Percentiles rank a stretch among this genome's conserved stretches.
phyloP scores from a whole-genome alignment of 306 rosid genomes.

The Glycine tomentella region DNA sequence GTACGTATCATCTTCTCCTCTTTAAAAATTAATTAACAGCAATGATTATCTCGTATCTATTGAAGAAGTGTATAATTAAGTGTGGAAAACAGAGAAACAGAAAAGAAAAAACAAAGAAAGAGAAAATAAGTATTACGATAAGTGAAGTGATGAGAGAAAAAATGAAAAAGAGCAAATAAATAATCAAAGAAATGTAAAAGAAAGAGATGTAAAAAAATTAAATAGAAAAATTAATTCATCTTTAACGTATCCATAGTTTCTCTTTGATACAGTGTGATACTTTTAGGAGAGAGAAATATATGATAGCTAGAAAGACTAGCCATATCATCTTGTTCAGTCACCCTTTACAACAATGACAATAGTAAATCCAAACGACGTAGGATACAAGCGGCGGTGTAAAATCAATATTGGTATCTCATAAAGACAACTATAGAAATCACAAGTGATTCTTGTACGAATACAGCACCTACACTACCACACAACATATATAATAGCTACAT shows the following conservation, averaged over 20 bases:
- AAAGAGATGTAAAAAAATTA: background rate
- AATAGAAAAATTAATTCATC: background rate
- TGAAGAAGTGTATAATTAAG: background rate
- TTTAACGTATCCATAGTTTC: background rate
- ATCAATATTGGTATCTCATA: conserved; percentile 27
- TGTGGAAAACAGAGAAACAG: background rate
- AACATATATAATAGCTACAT: background rate
- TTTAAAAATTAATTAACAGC: background rate
- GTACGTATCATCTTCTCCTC: too few relatives aligned
- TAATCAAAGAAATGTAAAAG: background rate
- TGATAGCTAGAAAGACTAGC: background rate
- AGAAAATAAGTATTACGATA: too few relatives aligned
- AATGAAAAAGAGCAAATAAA: too few relatives aligned
- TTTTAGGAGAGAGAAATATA: conserved; percentile 21
- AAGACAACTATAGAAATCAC: conserved; percentile 30
- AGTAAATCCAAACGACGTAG: conserved; percentile 1
- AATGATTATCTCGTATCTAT: background rate
- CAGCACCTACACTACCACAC: conserved; percentile 1
- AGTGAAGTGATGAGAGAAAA: background rate
- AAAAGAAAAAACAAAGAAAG: background rate
- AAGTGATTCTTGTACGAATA: conserved; percentile 15
- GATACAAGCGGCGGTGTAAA: background rate
- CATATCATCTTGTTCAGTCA: conserved; percentile 10
- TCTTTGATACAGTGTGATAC: background rate
- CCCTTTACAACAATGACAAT: background rate